A percentile compares a stretch with the other conserved stretches of the same genome.
These are phyloP conservation scores for Pseudocercospora eumusae DNA, from an alignment of 2,329 filamentous ascomycete species.

Conservation along the genomic window DNA sequence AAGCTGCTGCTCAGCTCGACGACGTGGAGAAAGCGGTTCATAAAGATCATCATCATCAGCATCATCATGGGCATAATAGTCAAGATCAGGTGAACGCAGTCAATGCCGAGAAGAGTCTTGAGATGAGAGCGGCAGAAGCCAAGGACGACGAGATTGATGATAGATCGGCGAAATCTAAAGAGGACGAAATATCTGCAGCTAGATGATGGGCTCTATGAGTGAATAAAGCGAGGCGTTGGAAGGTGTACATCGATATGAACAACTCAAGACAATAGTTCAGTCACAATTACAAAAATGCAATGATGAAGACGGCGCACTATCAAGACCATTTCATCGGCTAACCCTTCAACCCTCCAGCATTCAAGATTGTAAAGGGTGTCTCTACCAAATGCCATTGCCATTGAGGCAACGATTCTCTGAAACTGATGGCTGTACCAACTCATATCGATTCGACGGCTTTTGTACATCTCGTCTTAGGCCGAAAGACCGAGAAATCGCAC, in stretches of 20 bases:
- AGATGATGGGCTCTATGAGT: neutral
- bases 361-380: too few species aligned
- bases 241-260: neutral
- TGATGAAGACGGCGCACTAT: too few species aligned
- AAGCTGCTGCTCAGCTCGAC: slow-evolving; percentile 21
- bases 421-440: too few species aligned
- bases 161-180: neutral
- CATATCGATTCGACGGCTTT: too few species aligned
- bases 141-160: neutral
- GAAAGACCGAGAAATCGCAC: too few species aligned
- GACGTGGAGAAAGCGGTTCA: slow-evolving; percentile 37
- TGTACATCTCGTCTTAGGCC: too few species aligned
- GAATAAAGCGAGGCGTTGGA: neutral
- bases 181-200: neutral
- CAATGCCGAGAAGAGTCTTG: slow-evolving; percentile 34
- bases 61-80: slow-evolving; percentile 30
- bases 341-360: too few species aligned
- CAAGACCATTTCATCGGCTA: too few species aligned
- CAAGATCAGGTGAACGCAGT: slow-evolving; percentile 33
- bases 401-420: too few species aligned
- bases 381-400: too few species aligned
- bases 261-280: too few species aligned
- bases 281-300: too few species aligned
- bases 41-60: slow-evolving; percentile 24
- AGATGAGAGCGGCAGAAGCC: slow-evolving; percentile 35